These are phyloP conservation scores for Diaporthe humulicola DNA, from an alignment of 2,329 filamentous ascomycete genomes.

Conservation along the genomic window DNA sequence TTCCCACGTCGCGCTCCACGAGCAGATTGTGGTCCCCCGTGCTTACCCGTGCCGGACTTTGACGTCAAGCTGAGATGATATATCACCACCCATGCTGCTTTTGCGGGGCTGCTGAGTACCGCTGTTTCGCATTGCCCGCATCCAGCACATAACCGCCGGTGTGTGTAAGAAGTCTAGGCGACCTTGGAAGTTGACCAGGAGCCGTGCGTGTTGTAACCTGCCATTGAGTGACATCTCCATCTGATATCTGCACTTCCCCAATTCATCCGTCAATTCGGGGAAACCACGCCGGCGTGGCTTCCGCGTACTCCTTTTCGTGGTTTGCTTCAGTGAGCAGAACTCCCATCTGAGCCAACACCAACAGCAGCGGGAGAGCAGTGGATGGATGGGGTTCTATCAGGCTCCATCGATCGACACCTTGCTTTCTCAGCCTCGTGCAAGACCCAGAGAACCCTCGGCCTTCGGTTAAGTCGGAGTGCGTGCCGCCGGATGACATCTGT, in stretches of 20 bases:
- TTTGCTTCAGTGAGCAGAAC: not conserved
- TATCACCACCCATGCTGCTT: not conserved
- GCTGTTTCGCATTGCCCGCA: constrained; percentile 12
- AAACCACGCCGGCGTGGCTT: constrained; percentile 16
- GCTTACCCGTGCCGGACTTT: constrained; percentile 3
- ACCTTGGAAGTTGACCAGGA: not conserved
- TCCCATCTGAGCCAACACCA: not conserved
- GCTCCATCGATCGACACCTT: constrained; percentile 14
- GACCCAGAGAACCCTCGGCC: constrained; percentile 8
- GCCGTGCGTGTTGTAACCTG: not conserved
- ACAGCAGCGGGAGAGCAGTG: not conserved
- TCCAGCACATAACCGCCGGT: not conserved
- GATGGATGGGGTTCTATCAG: not conserved
- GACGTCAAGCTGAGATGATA: constrained; percentile 24
- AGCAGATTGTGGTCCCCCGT: not conserved
- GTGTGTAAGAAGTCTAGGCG: not conserved
- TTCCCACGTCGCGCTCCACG: not conserved
- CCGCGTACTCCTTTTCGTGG: not conserved
- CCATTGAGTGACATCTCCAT: not conserved
- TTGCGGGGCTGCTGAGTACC: not conserved
- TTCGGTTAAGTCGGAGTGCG: constrained; percentile 1
- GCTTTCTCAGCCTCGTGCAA: not conserved
- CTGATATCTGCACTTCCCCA: not conserved
- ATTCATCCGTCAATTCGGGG: not conserved
- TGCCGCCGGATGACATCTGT: constrained; percentile 8